Percentiles rank a stretch among this genome's conserved stretches.
Conservation (phyloP, 148 eudicot species). For the Nepenthes gracilis region DNA sequence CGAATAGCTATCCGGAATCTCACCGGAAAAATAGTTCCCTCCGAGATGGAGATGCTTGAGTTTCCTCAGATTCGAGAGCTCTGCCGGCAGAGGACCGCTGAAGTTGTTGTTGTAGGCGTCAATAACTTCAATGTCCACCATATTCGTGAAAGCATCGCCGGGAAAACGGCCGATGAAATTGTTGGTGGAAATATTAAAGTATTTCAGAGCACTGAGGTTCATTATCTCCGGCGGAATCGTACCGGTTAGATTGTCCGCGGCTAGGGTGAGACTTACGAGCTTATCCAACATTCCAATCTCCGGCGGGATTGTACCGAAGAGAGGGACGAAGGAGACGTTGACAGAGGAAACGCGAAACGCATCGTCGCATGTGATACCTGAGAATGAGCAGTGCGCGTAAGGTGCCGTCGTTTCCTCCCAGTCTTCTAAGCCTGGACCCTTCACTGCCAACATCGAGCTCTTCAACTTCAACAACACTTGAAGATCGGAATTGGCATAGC, state of each 20-base stretch:
- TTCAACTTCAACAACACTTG: constrained; percentile 40
- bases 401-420: constrained; percentile 24
- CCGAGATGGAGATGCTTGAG: constrained; percentile 32
- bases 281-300: constrained; percentile 33
- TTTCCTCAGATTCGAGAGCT: constrained; percentile 17
- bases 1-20: constrained; percentile 45
- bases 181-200: constrained; percentile 49
- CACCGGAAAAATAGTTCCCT: constrained; percentile 71
- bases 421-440: constrained; percentile 24
- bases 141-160: background rate
- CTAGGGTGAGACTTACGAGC: constrained; percentile 36
- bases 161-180: constrained; percentile 27
- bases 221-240: constrained; percentile 29
- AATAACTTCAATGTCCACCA: constrained; percentile 30
- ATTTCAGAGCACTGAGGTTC: constrained; percentile 17
- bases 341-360: constrained; percentile 31
- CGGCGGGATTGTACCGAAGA: constrained; percentile 41
- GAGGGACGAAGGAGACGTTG: constrained; percentile 21
- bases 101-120: constrained; percentile 71
- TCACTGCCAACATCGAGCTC: constrained; percentile 25
- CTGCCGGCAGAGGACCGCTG: constrained; percentile 38
- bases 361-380: constrained; percentile 56
- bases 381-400: constrained; percentile 49
- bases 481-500: constrained; percentile 22
- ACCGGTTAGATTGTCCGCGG: constrained; percentile 44